Evolutionary conservation across 352 stramenopile genomes (phyloP).

Genomic region (Phytophthora chlamydospora): DNA sequence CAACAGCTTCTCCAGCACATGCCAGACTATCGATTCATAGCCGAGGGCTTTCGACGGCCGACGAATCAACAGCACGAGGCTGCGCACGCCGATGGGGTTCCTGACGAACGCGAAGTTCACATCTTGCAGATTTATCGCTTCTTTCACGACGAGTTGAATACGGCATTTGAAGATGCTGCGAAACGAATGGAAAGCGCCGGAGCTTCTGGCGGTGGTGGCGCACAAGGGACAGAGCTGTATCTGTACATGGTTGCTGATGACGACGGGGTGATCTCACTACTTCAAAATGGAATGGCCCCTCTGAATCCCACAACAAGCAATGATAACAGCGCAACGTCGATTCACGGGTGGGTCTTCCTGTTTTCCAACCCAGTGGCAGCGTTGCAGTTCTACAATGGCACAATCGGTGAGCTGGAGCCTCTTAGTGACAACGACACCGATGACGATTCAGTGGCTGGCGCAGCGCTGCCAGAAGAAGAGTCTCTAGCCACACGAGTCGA

Average conservation of each 20-base stretch:
- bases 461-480: conserved; percentile 9
- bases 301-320: not conserved
- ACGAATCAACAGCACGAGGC: conserved; percentile 7
- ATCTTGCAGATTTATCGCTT: conserved; percentile 60
- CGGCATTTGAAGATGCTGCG: conserved; percentile 31
- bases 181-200: conserved; percentile 7
- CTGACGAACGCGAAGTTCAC: conserved; percentile 13
- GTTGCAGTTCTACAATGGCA: conserved; percentile 41
- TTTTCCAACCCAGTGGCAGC: conserved; percentile 46
- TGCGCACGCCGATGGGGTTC: not conserved
- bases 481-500: conserved; percentile 19
- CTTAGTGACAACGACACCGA: conserved; percentile 26
- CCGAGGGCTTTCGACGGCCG: conserved; percentile 35
- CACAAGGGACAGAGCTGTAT: conserved; percentile 44
- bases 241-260: conserved; percentile 49
- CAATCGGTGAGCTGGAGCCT: conserved; percentile 28
- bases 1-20: conserved; percentile 53
- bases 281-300: conserved; percentile 44
- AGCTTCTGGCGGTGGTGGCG: not conserved
- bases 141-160: conserved; percentile 43
- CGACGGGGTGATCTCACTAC: conserved; percentile 35
- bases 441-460: conserved; percentile 1
- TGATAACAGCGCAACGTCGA: not conserved
- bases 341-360: conserved; percentile 40
- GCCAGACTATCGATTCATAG: conserved; percentile 56